Base-by-base conservation (phyloP, 2,329 filamentous ascomycete genomes). In the Pseudogymnoascus sp. region DNA sequence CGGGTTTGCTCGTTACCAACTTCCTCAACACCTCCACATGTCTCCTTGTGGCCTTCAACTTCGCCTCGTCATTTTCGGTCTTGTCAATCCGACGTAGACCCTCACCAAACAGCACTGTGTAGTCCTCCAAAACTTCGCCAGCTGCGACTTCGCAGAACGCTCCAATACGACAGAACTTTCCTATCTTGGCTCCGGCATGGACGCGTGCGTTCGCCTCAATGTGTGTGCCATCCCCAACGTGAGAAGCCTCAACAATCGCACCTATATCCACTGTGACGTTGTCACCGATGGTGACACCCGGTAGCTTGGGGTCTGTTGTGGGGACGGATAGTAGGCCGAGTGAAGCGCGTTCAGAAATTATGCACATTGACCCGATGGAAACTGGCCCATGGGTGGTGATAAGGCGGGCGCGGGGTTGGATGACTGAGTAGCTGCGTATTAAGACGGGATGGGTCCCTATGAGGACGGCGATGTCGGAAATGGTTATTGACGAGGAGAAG, bases 381-480 rank as follows among this genome's bases (percentile, higher is more conserved):
- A 97, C 86, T 45, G 91, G 87, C 4, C 91, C 91, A 60, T 87
- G 81, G 62, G 86, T 85, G 7, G 93, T 88, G 69, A 92, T 89
- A 62, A 97, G 82, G 65, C 87, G 86, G 13, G 87, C 84, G 58
- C 92, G 89, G 1, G 94, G 92, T 70, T 97, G 93, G n/a, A 99
- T 77, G 5, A 97, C 83, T 3, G 85, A 87, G 70, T 91, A 87
- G 25, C 89, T 81, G 62, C 87, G 87, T 65, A 97, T 85, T 48
- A 85, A 87, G 65, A 99, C 90, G 1, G 85, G 87, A 72, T 95
- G 83, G 2, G 83, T 86, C 66, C 94, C 94, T 15, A 79, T 84
- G 15, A 88, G 76, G 15, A 83, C 76, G 9, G 85, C 84, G 63
- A 81, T 81, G 66, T 87, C 85, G 70, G 85, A 82, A 63, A 88